A percentile compares a stretch with the other conserved stretches of the same genome.
phyloP scores from a whole-genome alignment of 306 rosid species.

The Sicyos edulis region DNA sequence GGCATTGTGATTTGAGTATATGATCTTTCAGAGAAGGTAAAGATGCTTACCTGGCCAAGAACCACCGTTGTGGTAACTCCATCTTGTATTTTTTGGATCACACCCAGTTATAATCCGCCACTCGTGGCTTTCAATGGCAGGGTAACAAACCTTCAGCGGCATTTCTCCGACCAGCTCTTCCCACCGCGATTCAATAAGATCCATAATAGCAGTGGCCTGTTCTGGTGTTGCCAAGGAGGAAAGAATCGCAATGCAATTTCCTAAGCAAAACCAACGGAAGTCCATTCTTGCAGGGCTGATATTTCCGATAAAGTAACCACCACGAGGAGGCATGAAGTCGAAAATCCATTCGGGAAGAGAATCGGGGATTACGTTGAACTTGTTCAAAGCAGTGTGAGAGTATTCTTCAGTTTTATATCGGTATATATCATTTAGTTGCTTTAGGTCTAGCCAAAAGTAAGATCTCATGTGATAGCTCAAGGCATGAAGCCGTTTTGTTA shows the following conservation, averaged over 20 bases:
- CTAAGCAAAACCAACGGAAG: slow-evolving; percentile 83
- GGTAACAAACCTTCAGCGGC: slow-evolving; percentile 89
- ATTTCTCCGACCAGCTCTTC: slow-evolving; percentile 71
- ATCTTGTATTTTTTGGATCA: slow-evolving; percentile 82
- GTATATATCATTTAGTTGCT: slow-evolving; percentile 76
- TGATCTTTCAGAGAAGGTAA: background rate
- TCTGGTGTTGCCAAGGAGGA: slow-evolving; percentile 85
- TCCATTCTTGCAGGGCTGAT: slow-evolving; percentile 91
- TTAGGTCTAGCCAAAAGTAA: slow-evolving; percentile 83
- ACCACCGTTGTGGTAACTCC: slow-evolving; percentile 93
- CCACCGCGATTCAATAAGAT: slow-evolving; percentile 86
- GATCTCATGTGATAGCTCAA: slow-evolving; percentile 77
- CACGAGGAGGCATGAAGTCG: slow-evolving; percentile 68
- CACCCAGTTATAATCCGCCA: slow-evolving; percentile 68
- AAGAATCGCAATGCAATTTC: slow-evolving; percentile 79
- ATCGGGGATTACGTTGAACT: slow-evolving; percentile 84
- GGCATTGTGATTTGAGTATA: background rate
- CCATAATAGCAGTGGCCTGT: slow-evolving; percentile 81
- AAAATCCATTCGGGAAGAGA: slow-evolving; percentile 89
- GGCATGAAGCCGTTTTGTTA: slow-evolving; percentile 66
- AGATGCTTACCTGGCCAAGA: slow-evolving; percentile 74
- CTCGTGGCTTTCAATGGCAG: slow-evolving; percentile 71
- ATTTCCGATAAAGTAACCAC: slow-evolving; percentile 88
- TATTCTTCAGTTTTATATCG: slow-evolving; percentile 91
- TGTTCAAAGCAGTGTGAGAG: slow-evolving; percentile 87